Conservation (phyloP, 169 alveolate species). For the Eimeria tenella region DNA sequence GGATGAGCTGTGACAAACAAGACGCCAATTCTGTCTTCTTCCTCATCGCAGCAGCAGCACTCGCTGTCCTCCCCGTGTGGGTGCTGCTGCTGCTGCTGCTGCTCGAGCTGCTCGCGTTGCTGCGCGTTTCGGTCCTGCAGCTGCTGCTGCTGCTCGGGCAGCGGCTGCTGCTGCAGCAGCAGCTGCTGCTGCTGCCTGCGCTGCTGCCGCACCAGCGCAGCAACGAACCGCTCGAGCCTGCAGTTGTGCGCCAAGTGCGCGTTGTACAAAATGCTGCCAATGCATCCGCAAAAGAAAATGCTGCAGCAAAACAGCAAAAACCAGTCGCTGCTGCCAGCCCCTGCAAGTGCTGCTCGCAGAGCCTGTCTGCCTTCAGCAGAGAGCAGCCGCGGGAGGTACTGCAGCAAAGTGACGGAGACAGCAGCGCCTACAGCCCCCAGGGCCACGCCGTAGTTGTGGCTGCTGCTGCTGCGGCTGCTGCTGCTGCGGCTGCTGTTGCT, state of each 20-base stretch:
- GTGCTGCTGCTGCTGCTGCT: constrained; percentile 15
- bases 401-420: constrained; percentile 9
- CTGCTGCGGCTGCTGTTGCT: not conserved
- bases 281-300: constrained; percentile 14
- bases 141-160: constrained; percentile 22
- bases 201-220: constrained; percentile 40
- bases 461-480: constrained; percentile 19
- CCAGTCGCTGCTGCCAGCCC: not conserved
- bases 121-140: not conserved
- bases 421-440: constrained; percentile 21
- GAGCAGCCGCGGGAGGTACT: constrained; percentile 12
- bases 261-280: constrained; percentile 41
- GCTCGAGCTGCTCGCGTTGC: not conserved
- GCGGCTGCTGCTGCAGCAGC: not conserved
- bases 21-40: constrained; percentile 8
- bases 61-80: not conserved
- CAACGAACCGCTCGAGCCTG: constrained; percentile 25
- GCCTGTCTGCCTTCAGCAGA: constrained; percentile 8
- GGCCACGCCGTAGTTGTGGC: constrained; percentile 38
- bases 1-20: constrained; percentile 71
- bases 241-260: constrained; percentile 44
- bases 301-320: constrained; percentile 3
- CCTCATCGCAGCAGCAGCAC: constrained; percentile 43
- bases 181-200: constrained; percentile 26
- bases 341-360: not conserved